Evolutionary conservation across 2,329 filamentous ascomycete species (phyloP), one percentile per base, ranked within the genome.

Genomic region (Leptographium flavum): DNA sequence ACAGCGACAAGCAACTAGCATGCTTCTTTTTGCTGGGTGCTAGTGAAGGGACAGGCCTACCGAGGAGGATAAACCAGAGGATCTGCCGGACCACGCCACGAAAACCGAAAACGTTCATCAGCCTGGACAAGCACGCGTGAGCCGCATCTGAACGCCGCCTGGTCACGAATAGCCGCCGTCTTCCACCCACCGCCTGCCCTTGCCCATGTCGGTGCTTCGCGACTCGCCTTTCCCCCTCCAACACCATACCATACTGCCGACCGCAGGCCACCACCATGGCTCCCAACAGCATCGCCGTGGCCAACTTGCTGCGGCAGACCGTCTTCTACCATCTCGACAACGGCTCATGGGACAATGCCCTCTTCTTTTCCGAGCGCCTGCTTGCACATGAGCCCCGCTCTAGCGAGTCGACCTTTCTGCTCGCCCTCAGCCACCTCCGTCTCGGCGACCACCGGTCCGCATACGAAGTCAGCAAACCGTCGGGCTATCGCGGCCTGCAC

Each of bases 301-400:
- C 67, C 42, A 64, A 66, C 56, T 64, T 76, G 50, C 56, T 81
- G 47, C 70, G 72, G 56, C 76, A 81, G 60, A 64, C 73, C 47
- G 67, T 81, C 46, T 65, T 79, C 56, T 80, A 81, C 58, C 76
- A 81, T 55, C 79, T 98, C 61, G 92, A 98, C 69, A 94, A 94
- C 60, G 81, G 87, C 57, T 78, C 88, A 32, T 73, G 83, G 58
- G 80, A 88, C 46, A 96, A 94, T 59, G 92, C 92, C 46, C 79
- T 94, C 36, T 98, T 98, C 66, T 86, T 94, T 50, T 84, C 92
- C 49, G 86, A 90, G 57, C 79, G 92, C 52, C 75, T 95, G 19
- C 74, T 79, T 50, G 88, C 87, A 42, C 84, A 90, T 55, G 90
- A 96, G 56, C 77, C 83, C 22, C 79, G 83, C 55, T 84, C 81